Base-by-base conservation (phyloP, 2,329 filamentous ascomycete genomes). In the Neopestalotiopsis clavispora region DNA sequence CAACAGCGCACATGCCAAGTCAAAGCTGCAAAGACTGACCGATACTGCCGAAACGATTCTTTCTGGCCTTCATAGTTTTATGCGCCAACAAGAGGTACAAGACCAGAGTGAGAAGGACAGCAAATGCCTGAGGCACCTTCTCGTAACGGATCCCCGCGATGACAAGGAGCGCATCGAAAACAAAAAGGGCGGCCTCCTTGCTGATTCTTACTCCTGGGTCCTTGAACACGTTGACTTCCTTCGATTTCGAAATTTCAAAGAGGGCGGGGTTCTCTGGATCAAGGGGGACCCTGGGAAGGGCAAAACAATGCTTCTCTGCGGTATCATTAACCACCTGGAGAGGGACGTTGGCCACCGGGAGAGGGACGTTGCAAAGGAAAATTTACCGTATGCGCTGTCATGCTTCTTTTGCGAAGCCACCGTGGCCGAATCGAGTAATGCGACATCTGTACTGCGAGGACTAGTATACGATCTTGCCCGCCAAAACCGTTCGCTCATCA, bases 321-420 rank as follows among this genome's bases (percentile, higher is more conserved):
- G 75, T 30, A 76, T 78, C n/a, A n/a, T n/a, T n/a, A n/a, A n/a
- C n/a, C n/a, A n/a, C n/a, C n/a, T n/a, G n/a, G n/a, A n/a, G n/a
- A n/a, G n/a, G n/a, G n/a, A n/a, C n/a, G n/a, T n/a, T n/a, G n/a
- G n/a, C n/a, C n/a, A n/a, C n/a, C n/a, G n/a, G n/a, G n/a, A n/a
- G n/a, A n/a, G n/a, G n/a, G n/a, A n/a, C n/a, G n/a, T n/a, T n/a
- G n/a, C n/a, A n/a, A n/a, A n/a, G n/a, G n/a, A n/a, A n/a, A n/a
- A n/a, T n/a, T n/a, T n/a, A n/a, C n/a, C n/a, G n/a, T n/a, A n/a
- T n/a, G n/a, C n/a, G n/a, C n/a, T n/a, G n/a, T n/a, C n/a, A n/a
- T n/a, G n/a, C n/a, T 81, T 81, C 67, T 78, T 81, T 69, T 81
- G 75, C 69, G 75, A 80, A 65, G 76, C 70, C 17, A 78, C 76